Evolutionary conservation across 2,329 filamentous ascomycete genomes (phyloP), one percentile per base, ranked within the genome.

Genomic region (Triangularia setosa): DNA sequence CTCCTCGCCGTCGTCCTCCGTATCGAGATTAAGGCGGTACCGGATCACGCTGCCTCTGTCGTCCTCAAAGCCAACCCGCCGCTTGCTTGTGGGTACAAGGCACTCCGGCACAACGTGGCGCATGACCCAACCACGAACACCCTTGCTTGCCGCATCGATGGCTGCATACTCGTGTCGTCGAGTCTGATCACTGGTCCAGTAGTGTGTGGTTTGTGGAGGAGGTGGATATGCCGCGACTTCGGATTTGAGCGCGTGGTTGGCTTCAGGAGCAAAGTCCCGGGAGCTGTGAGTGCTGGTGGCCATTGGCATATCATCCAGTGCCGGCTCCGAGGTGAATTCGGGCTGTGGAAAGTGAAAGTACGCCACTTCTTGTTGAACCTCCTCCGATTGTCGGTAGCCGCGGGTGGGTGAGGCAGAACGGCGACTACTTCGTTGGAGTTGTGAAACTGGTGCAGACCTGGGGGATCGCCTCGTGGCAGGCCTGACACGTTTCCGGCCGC

Each of bases 141-240:
- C 87, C 1, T 80, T 79, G 35, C 81, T 83, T 1, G 86, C 85
- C 0, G 86, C 85, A 58, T 89, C 87, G 48, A 89, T 89, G 62
- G 87, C 87, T 0, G 86, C 87, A 69, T 89, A 89, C 76, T 89
- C 87, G 3, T 88, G 79, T 11, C 85, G 79, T 3, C 87, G 80
- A 0, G 86, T 88, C 61, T 79, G 80, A 71, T 88, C 84, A 70
- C 84, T 88, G 1, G 86, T 89, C 87, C 87, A 89, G 75, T 89
- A 89, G 71, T 88, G 85, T 1, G 84, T 85, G 2, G 87, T 88
- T 68, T 83, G 81, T 3, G 84, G 84, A 12, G 84, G 86, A 1
- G 79, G 78, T 2, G 79, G 75, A 33, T 78, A 76, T 2, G 74
- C 64, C 67, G 67, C 74, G 65, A 65, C 75, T 69, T 56, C 68